A percentile compares a stretch with the other conserved stretches of the same genome.
Conservation (phyloP, 352 stramenopile genomes). For the Phytopythium oedochilum region DNA sequence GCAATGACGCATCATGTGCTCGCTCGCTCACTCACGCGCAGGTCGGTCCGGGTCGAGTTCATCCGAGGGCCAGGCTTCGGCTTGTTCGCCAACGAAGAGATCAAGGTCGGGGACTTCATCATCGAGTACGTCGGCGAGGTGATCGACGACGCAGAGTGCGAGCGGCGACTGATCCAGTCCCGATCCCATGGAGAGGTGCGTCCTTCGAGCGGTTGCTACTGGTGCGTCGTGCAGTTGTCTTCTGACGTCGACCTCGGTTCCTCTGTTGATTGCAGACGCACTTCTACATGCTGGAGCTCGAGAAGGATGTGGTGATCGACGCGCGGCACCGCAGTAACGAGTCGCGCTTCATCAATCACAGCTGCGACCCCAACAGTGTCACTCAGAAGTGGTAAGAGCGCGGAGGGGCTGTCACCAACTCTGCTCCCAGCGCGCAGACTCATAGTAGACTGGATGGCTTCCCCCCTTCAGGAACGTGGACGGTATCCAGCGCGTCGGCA, state of each 20-base stretch:
- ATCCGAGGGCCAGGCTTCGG: slow-evolving; percentile 89
- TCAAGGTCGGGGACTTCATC: slow-evolving; percentile 85
- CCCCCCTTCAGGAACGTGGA: slow-evolving; percentile 73
- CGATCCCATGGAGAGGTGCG: slow-evolving; percentile 49
- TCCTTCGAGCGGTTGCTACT: no score
- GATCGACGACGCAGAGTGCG: slow-evolving; percentile 85
- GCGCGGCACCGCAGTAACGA: slow-evolving; percentile 89
- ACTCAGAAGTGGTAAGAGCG: slow-evolving; percentile 89
- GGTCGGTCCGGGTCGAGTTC: slow-evolving; percentile 53
- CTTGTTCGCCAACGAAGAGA: slow-evolving; percentile 72
- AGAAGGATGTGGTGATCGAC: slow-evolving; percentile 84
- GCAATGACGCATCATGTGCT: no score
- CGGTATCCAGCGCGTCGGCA: slow-evolving; percentile 67
- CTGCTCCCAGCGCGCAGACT: no score
- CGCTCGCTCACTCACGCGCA: not conserved
- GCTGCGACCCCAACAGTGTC: slow-evolving; percentile 92
- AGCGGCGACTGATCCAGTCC: slow-evolving; percentile 53
- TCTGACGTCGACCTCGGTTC: not conserved
- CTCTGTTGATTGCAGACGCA: slow-evolving; percentile 29
- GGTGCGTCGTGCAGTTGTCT: no score
- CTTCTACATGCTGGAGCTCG: slow-evolving; percentile 87
- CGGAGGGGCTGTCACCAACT: no score
- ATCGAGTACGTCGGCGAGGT: slow-evolving; percentile 94
- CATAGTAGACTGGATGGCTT: no score
- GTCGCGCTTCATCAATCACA: slow-evolving; percentile 96